phyloP scores from a whole-genome alignment of 1,139 yeast species.

The Yamadazyma kanchanaburiensis region DNA sequence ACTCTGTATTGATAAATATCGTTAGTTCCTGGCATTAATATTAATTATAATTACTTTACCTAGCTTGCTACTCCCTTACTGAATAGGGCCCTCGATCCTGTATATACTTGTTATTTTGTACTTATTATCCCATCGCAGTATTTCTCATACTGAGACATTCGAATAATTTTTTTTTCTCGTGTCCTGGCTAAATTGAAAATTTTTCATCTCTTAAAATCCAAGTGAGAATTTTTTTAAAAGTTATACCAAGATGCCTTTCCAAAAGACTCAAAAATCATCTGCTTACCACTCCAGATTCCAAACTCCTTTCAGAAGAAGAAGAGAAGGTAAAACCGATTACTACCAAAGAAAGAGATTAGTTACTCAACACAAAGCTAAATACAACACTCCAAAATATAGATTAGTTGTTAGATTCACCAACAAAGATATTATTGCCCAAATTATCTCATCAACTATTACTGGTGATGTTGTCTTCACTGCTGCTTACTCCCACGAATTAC shows the following conservation, averaged over 20 bases:
- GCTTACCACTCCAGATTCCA: slow-evolving; percentile 99
- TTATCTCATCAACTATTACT: slow-evolving; percentile 91
- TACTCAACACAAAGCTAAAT: slow-evolving; percentile 99
- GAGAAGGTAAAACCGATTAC: slow-evolving; percentile 99
- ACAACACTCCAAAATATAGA: slow-evolving; percentile 99
- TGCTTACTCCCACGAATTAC: slow-evolving; percentile 99
- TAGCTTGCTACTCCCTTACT: too few species aligned
- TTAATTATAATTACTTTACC: too few species aligned
- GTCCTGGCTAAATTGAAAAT: slow-evolving; percentile 8
- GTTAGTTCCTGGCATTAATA: slow-evolving; percentile 6
- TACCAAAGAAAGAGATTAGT: slow-evolving; percentile 99
- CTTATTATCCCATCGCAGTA: too few species aligned
- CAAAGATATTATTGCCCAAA: slow-evolving; percentile 98
- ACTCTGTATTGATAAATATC: slow-evolving; percentile 31
- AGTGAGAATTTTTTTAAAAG: slow-evolving; percentile 1
- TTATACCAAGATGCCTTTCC: slow-evolving; percentile 9
- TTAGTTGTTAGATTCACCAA: slow-evolving; percentile 99
- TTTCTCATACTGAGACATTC: too few species aligned
- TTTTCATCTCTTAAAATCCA: slow-evolving; percentile 4
- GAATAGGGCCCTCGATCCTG: too few species aligned
- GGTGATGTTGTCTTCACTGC: slow-evolving; percentile 97
- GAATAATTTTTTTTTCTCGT: too few species aligned
- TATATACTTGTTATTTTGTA: too few species aligned
- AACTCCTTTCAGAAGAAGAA: slow-evolving; percentile 99
- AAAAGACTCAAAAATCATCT: slow-evolving; percentile 53